Evolutionary conservation across 179 eudicot species (phyloP), one percentile per base, ranked within the genome.

Genomic region (Spergularia azorica): DNA sequence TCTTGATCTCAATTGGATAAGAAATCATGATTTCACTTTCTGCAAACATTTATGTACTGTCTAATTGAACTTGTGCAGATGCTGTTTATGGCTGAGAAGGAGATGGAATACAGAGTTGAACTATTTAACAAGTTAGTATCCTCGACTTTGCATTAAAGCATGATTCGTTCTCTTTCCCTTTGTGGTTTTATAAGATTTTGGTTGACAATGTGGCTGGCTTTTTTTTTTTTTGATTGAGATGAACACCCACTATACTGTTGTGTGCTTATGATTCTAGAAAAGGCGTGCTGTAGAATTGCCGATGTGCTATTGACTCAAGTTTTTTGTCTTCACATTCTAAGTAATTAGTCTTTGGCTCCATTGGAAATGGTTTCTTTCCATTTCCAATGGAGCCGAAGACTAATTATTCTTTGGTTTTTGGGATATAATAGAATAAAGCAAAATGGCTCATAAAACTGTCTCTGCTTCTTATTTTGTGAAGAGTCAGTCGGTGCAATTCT

Each of bases 41-140:
- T 57, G 16, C 36, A 55, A 10, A 20, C 55, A 50, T 39, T 48
- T 14, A 8, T 8, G 9, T 59, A 6, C 38, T 76, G 18, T 48
- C 6, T 43, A 43, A 56, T 69, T 69, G 13, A 62, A 21, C 32
- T 66, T 67, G 15, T 86, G 86, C 89, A 91, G 96, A 83, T 90
- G 57, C 77, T 88, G 86, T 84, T 84, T 36, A 90, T 91, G 94
- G 96, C 94, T 62, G 96, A 90, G 82, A 90, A 90, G 83, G 97
- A 91, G 88, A 91, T 91, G 97, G 97, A 91, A 76, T 91, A 91
- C 81, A 87, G 97, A 72, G 92, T 88, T 65, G 97, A 91, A 71
- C 66, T 91, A 78, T 91, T 90, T 82, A 90, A 87, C 94, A 91
- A 88, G 97, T 90, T 81, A 85, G 95, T 81, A 80, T 15, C 79